These are phyloP conservation scores for Hypoxylon subgilvum DNA, from an alignment of 495 filamentous ascomycete genomes.

Conservation along the genomic window DNA sequence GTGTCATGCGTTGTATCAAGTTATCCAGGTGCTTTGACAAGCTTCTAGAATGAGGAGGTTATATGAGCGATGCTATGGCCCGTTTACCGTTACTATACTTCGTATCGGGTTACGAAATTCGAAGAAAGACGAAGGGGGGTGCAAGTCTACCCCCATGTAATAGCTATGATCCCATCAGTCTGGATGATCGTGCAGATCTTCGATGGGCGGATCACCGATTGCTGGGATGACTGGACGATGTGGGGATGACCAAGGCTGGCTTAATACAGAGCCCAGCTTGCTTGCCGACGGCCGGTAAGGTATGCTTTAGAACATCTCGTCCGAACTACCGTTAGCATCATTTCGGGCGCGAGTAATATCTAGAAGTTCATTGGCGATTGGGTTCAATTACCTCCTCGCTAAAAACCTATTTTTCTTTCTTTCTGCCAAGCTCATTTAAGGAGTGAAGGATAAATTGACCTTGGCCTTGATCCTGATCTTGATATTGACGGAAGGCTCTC, in stretches of 20 bases:
- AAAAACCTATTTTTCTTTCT: no score
- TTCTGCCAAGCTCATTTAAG: background rate
- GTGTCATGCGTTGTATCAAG: constrained; percentile 1
- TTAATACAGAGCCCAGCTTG: background rate
- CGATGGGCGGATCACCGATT: constrained; percentile 14
- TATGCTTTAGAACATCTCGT: constrained; percentile 5
- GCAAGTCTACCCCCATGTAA: constrained; percentile 24
- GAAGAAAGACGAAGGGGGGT: constrained; percentile 2
- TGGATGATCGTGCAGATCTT: constrained; percentile 40
- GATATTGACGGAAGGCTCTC: constrained; percentile 1
- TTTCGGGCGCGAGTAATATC: constrained; percentile 7
- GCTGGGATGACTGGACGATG: constrained; percentile 18
- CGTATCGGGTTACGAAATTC: constrained; percentile 15
- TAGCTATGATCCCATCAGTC: constrained; percentile 40
- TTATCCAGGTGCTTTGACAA: background rate
- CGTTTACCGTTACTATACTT: constrained; percentile 17
- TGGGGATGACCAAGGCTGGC: constrained; percentile 32
- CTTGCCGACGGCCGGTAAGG: background rate
- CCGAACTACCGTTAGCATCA: constrained; percentile 9
- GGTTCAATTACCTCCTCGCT: constrained; percentile 3
- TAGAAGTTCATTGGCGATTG: constrained; percentile 17
- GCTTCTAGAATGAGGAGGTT: background rate
- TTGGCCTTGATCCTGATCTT: no score
- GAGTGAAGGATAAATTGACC: no score
- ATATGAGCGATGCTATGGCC: background rate